Evolutionary conservation across 306 rosid genomes (phyloP), one percentile per base, ranked within the genome.

Genomic region (Cyclanthera cordifolia): DNA sequence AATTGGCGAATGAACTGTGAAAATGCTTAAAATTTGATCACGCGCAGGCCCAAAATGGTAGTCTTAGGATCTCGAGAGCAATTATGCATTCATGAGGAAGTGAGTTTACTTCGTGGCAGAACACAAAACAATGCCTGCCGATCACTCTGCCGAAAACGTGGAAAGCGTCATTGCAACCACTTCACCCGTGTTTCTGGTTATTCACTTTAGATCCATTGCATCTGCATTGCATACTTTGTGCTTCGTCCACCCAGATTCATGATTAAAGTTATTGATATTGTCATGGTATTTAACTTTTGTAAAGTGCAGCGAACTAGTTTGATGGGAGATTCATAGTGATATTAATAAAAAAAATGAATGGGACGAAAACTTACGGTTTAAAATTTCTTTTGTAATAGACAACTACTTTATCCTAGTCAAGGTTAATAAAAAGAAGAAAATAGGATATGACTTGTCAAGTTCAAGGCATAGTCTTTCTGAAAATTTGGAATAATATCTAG

Each of bases 11-110:
- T 45, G 6, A 45, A 5, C 23, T 43, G 46, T 69, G 41, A 79
- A 69, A 30, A 37, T 60, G 47, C 71, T 53, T 28, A 21, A 56
- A 12, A 32, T 55, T 66, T 72, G 76, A 60, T 32, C 71, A 55
- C 65, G 37, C 59, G 81, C 86, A 93, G 96, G 89, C 98, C 96
- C 27, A 93, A 92, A 79, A 93, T 89, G 95, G 78, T 78, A 54
- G 96, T 93, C 19, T 72, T 93, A 69, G 98, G 96, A 76, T 93
- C 98, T 75, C 87, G 95, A 69, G 96, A 93, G 80, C 96, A 93
- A 77, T 74, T 93, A 71, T 93, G 96, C 83, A 89, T 93, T 79
- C 89, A 93, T 72, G 96, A 89, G 28, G 67, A 86, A 41, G 98
- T 93, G 70, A 93, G 90, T 75, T 72, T 55, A 71, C 98, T 93